Base-by-base conservation (phyloP, 768 basidiomycete species). In the Mycena sanguinolenta region DNA sequence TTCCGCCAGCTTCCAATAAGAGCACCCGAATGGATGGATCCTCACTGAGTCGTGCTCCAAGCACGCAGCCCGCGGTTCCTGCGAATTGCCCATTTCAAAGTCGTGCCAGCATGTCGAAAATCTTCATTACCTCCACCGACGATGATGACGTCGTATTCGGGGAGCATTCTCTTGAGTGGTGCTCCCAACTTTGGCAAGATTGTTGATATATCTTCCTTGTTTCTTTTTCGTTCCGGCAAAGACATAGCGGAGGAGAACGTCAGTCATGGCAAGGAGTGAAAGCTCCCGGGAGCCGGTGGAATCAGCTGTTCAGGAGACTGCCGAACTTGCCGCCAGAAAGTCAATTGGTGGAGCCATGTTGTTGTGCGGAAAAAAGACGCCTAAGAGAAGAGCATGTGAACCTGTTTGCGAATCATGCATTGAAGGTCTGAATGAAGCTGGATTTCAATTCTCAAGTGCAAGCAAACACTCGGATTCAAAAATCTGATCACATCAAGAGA, bases 31-130 rank as follows among this genome's bases (percentile, higher is more conserved):
- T 74, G 0, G 78, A 79, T 0, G 88, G 86, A 67, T 90, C 83
- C 77, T 92, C 90, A 6, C 84, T 86, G 13, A 92, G 77, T 17
- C 90, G 84, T 3, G 89, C 80, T 14, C 89, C 90, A 14, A 92
- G 81, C 19, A 87, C 89, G 74, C 89, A 90, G 13, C 90, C 90
- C 1, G 89, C 84, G 14, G 89, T 91, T 14, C 90, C 90, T 87
- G 68, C 23, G 12, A 17, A 34, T 34, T 36, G 27, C 67, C 17
- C 74, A 69, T 34, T 55, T 65, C 19, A 32, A 14, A 27, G 21
- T 9, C 12, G 4, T 36, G 17, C 12, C 25, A 25, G 14, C 67
- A n/a, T 63, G 25, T 38, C 7, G 21, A 13, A 19, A 28, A n/a
- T 21, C 32, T 34, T 23, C 17, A 14, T 3, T 58, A 87, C 89